Evolutionary conservation across 2,329 filamentous ascomycete species (phyloP).

Genomic region (Colletotrichum orbiculare): DNA sequence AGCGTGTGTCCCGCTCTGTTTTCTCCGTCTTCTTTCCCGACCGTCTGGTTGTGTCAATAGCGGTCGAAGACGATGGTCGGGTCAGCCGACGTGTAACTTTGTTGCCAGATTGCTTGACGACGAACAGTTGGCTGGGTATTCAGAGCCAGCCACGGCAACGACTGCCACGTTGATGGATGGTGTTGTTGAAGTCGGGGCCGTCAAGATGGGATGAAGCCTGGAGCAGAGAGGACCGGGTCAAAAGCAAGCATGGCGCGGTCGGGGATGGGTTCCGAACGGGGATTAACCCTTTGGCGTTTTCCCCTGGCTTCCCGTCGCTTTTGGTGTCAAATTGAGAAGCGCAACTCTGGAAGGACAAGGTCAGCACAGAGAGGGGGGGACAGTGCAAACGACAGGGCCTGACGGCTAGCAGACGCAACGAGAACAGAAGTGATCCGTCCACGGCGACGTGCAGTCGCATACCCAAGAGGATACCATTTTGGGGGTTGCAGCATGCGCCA

Average conservation of each 20-base stretch:
- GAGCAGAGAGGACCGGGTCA: slow-evolving; percentile 21
- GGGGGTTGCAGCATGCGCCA: too few species aligned
- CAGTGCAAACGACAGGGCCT: not conserved
- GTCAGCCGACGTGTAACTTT: not conserved
- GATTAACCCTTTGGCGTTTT: slow-evolving; percentile 25
- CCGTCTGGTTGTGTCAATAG: too few species aligned
- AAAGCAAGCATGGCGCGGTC: slow-evolving; percentile 25
- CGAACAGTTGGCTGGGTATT: slow-evolving; percentile 9
- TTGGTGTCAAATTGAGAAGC: slow-evolving; percentile 19
- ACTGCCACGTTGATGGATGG: not conserved
- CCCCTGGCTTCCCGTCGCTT: slow-evolving; percentile 27
- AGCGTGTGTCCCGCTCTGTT: not conserved
- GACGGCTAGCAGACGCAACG: slow-evolving; percentile 2
- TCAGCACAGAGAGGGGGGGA: not conserved
- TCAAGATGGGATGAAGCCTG: slow-evolving; percentile 35
- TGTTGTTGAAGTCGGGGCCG: slow-evolving; percentile 20
- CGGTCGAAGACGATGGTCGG: not conserved
- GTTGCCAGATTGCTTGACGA: not conserved
- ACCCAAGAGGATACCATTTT: too few species aligned
- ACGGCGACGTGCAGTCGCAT: not conserved
- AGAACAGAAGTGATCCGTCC: slow-evolving; percentile 17
- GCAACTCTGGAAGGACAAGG: not conserved
- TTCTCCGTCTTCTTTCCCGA: slow-evolving; percentile 3
- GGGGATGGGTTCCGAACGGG: slow-evolving; percentile 34
- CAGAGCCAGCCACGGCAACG: not conserved